These are phyloP conservation scores for Avena eriantha DNA, from an alignment of 176 grass and related monocot species.

Conservation along the genomic window DNA sequence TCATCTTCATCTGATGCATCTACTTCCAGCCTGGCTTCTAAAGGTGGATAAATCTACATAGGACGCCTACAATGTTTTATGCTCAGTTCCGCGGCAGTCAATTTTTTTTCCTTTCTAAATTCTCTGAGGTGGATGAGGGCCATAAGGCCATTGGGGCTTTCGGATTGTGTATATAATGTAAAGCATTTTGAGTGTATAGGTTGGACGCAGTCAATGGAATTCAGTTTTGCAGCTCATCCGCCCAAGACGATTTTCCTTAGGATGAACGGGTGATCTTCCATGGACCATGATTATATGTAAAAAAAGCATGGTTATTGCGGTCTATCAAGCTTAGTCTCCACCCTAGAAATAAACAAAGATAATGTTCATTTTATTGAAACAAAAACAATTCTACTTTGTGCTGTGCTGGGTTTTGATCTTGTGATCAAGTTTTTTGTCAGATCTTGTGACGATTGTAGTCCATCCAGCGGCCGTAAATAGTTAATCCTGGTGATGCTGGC, in stretches of 20 bases:
- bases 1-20: neutral
- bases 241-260: neutral
- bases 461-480: neutral
- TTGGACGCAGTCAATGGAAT: slow-evolving; percentile 29
- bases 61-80: neutral
- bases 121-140: neutral
- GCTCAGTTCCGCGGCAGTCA: neutral
- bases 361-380: neutral
- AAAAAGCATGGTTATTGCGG: neutral
- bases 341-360: neutral
- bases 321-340: neutral
- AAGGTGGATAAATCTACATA: slow-evolving; percentile 12
- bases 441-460: no score
- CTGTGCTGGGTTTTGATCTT: neutral
- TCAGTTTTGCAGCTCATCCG: slow-evolving; percentile 38
- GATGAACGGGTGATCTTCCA: neutral
- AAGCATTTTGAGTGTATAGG: slow-evolving; percentile 35
- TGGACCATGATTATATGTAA: slow-evolving; percentile 21
- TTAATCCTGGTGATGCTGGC: neutral
- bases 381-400: neutral
- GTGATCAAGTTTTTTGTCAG: neutral
- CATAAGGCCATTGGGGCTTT: slow-evolving; percentile 12
- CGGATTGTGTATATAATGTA: slow-evolving; percentile 41
- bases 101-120: neutral
- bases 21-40: neutral